A percentile compares a stretch with the other conserved stretches of the same genome.
These are phyloP conservation scores for Peronosclerospora sorghi DNA, from an alignment of 352 stramenopile genomes.

Conservation along the genomic window DNA sequence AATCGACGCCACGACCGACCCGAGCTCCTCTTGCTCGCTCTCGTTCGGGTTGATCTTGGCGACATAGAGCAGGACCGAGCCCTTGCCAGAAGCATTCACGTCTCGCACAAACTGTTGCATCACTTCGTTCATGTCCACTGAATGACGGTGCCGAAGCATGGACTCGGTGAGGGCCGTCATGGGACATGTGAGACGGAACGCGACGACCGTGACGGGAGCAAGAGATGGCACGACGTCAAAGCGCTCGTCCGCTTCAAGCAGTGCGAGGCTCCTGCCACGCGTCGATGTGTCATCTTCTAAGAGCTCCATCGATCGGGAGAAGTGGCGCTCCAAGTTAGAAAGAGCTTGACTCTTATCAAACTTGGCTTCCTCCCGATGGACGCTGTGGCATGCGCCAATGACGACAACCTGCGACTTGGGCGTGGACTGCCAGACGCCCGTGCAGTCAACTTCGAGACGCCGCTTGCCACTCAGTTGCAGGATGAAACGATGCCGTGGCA, in stretches of 20 bases:
- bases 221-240: slow-evolving; percentile 16
- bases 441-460: slow-evolving; percentile 53
- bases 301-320: slow-evolving; percentile 8
- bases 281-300: slow-evolving; percentile 3
- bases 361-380: background rate
- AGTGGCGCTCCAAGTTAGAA: slow-evolving; percentile 18
- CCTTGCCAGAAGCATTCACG: slow-evolving; percentile 42
- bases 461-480: slow-evolving; percentile 61
- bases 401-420: slow-evolving; percentile 68
- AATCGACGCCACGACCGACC: slow-evolving; percentile 37
- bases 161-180: slow-evolving; percentile 37
- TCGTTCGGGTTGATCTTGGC: slow-evolving; percentile 4
- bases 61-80: slow-evolving; percentile 29
- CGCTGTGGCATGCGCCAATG: slow-evolving; percentile 30
- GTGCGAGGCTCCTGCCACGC: slow-evolving; percentile 11
- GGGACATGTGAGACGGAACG: slow-evolving; percentile 44
- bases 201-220: slow-evolving; percentile 7
- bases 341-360: slow-evolving; percentile 26
- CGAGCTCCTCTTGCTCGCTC: slow-evolving; percentile 3
- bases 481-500: slow-evolving; percentile 48
- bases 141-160: slow-evolving; percentile 63
- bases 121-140: slow-evolving; percentile 64
- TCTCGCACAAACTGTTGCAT: slow-evolving; percentile 42
- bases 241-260: slow-evolving; percentile 32
- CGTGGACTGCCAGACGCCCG: slow-evolving; percentile 38